phyloP scores from a whole-genome alignment of 768 basidiomycete genomes.

The Leccinum disarticulatum region DNA sequence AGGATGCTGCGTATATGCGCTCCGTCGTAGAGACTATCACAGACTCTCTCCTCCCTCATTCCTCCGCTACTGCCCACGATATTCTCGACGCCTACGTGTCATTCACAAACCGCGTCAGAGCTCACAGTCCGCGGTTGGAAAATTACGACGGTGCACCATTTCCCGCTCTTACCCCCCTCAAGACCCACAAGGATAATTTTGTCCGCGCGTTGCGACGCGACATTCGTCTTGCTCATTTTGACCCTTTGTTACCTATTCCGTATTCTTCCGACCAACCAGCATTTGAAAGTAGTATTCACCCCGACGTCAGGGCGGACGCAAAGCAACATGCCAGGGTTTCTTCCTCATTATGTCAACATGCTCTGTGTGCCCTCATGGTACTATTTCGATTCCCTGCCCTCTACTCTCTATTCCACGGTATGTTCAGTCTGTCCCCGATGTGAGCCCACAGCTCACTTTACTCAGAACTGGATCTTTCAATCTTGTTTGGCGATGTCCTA shows the following conservation, averaged over 20 bases:
- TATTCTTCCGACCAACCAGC: constrained; percentile 7
- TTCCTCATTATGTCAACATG: constrained; percentile 50
- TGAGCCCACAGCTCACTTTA: neutral
- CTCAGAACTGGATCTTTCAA: constrained; percentile 44
- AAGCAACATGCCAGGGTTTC: constrained; percentile 42
- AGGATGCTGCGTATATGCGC: constrained; percentile 32
- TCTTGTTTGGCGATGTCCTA: constrained; percentile 46
- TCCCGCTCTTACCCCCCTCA: constrained; percentile 33
- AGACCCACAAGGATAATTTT: constrained; percentile 35
- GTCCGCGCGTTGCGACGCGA: constrained; percentile 50
- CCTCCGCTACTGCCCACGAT: constrained; percentile 48
- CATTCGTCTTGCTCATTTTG: constrained; percentile 42
- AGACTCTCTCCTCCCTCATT: constrained; percentile 42
- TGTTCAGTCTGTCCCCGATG: constrained; percentile 19
- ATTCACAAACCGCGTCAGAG: constrained; percentile 45
- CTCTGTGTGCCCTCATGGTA: constrained; percentile 50
- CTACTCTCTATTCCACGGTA: constrained; percentile 50
- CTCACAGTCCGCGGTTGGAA: constrained; percentile 11
- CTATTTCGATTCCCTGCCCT: constrained; percentile 50
- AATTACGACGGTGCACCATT: neutral
- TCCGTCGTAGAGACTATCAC: constrained; percentile 49
- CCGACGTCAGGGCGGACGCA: constrained; percentile 34
- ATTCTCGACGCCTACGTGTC: constrained; percentile 61
- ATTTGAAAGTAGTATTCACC: constrained; percentile 1
- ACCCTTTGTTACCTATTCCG: constrained; percentile 29